phyloP scores from a whole-genome alignment of 139 green algal species.

The Helicosporidium sp. region DNA sequence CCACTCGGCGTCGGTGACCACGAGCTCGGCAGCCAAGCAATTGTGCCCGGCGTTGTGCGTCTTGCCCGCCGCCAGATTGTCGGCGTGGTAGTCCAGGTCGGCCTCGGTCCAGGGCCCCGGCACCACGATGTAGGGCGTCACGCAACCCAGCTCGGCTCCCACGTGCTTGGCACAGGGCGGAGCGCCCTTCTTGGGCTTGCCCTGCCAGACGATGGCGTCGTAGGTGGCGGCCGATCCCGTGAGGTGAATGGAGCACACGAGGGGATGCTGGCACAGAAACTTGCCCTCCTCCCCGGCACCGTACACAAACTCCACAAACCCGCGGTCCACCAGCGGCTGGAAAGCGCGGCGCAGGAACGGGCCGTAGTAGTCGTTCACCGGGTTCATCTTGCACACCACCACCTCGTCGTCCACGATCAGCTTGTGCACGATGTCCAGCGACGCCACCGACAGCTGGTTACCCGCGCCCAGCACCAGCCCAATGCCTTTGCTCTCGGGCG shows the following conservation, averaged over 20 bases:
- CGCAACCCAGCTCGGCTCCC: constrained; percentile 58
- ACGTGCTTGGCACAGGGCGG: constrained; percentile 20
- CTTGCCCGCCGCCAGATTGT: constrained; percentile 32
- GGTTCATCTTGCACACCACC: constrained; percentile 63
- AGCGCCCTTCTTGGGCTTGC: constrained; percentile 11
- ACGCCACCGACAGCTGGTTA: constrained; percentile 34
- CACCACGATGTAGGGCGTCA: constrained; percentile 66
- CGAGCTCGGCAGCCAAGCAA: constrained; percentile 51
- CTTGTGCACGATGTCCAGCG: constrained; percentile 40
- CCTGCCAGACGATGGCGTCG: constrained; percentile 56
- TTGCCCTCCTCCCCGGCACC: constrained; percentile 37
- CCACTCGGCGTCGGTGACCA: constrained; percentile 48
- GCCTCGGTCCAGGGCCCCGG: constrained; percentile 34
- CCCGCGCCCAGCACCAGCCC: constrained; percentile 50
- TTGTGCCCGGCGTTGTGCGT: constrained; percentile 57
- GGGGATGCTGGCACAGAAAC: constrained; percentile 27
- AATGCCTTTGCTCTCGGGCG: constrained; percentile 11
- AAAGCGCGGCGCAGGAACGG: constrained; percentile 30
- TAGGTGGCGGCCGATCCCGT: constrained; percentile 46
- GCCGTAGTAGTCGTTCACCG: constrained; percentile 44
- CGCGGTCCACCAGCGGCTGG: constrained; percentile 34
- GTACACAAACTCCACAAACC: constrained; percentile 51
- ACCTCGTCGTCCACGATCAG: constrained; percentile 43
- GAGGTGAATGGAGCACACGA: constrained; percentile 44
- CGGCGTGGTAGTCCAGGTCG: constrained; percentile 52